Evolutionary conservation across 768 basidiomycete genomes (phyloP).

Genomic region (Phylloporus sp.): DNA sequence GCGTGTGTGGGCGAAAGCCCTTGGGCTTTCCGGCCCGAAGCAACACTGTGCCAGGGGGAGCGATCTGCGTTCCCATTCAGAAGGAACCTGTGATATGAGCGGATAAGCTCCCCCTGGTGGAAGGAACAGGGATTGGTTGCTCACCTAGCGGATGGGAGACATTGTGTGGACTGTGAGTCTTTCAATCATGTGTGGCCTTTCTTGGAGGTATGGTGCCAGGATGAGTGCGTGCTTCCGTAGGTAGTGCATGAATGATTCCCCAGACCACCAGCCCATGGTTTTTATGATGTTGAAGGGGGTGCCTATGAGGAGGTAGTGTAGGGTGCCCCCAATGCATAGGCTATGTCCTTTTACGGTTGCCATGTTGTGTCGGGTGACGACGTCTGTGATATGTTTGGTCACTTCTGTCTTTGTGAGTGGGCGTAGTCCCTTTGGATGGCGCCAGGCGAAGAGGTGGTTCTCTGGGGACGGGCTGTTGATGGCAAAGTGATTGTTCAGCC

Average conservation of each 20-base stretch:
- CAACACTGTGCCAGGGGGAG: too few species aligned
- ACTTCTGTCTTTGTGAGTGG: background rate
- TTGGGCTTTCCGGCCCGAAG: too few species aligned
- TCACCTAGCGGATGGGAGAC: background rate
- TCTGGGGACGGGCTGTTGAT: background rate
- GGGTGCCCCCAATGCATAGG: too few species aligned
- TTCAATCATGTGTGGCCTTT: background rate
- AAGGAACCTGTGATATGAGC: background rate
- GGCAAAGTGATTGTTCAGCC: background rate
- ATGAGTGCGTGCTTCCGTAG: background rate
- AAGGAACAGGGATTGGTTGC: background rate
- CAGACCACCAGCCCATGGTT: background rate
- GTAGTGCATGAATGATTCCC: background rate
- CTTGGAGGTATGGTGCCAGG: background rate
- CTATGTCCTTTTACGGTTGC: slow-evolving; percentile 20
- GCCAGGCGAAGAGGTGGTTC: background rate
- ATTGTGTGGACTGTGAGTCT: background rate
- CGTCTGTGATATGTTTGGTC: background rate
- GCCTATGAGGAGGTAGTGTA: too few species aligned
- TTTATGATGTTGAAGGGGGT: background rate
- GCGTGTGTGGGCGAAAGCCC: too few species aligned
- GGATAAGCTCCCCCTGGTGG: too few species aligned
- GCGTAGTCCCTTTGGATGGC: background rate
- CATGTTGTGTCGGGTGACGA: background rate
- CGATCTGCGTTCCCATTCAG: too few species aligned